phyloP scores from a whole-genome alignment of 1,284 basidiomycete species.

The Phellopilus nigrolimitatus region DNA sequence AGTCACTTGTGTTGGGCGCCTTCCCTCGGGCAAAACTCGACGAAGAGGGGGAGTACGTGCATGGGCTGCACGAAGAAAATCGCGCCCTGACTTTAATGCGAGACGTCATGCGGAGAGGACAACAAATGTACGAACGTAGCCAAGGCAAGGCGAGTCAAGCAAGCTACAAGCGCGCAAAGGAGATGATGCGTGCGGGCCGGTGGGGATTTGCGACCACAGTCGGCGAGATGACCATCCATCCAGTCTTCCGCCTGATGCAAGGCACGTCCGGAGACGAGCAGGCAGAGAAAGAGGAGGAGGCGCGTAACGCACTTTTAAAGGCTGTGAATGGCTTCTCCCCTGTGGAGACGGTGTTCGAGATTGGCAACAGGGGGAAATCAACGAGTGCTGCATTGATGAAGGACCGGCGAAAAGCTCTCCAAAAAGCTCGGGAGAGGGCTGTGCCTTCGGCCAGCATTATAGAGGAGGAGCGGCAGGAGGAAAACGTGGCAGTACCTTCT shows the following conservation, averaged over 20 bases:
- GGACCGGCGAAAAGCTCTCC: conserved; percentile 76
- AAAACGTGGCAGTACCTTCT: conserved; percentile 29
- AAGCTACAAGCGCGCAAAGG: conserved; percentile 87
- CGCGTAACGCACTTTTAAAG: conserved; percentile 64
- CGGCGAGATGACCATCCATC: conserved; percentile 67
- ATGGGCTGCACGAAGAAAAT: conserved; percentile 61
- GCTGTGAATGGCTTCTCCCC: conserved; percentile 83
- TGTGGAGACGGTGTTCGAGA: conserved; percentile 88
- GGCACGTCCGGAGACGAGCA: conserved; percentile 27
- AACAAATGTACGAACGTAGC: conserved; percentile 91
- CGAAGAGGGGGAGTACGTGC: conserved; percentile 81
- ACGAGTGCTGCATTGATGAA: conserved; percentile 79
- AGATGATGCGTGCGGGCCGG: conserved; percentile 62
- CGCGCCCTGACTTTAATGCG: conserved; percentile 69
- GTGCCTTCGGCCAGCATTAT: conserved; percentile 30
- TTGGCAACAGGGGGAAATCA: conserved; percentile 70
- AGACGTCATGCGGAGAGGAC: conserved; percentile 88
- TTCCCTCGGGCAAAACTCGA: conserved; percentile 81
- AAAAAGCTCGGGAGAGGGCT: conserved; percentile 53
- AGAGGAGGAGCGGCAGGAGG: conserved; percentile 33
- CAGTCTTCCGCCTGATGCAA: conserved; percentile 46
- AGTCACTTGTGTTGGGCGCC: conserved; percentile 75
- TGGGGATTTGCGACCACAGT: conserved; percentile 66
- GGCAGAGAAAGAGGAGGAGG: conserved; percentile 44
- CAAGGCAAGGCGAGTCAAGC: conserved; percentile 85